A percentile compares a stretch with the other conserved stretches of the same genome.
These are phyloP conservation scores for Xylariaceae sp. DNA, from an alignment of 2,329 filamentous ascomycete species.

Conservation along the genomic window DNA sequence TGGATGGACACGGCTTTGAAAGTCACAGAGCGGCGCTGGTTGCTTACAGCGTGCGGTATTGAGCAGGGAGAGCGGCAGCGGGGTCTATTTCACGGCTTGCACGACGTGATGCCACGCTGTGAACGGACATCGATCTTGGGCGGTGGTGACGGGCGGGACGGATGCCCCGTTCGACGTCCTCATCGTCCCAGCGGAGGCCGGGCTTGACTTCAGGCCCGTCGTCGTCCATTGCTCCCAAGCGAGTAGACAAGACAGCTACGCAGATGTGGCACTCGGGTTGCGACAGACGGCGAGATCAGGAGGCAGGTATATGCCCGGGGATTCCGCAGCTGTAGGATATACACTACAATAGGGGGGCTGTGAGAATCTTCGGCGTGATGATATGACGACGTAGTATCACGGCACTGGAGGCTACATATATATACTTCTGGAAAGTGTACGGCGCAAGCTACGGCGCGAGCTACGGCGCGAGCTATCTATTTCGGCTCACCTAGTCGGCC, in stretches of 20 bases:
- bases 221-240: constrained; percentile 21
- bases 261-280: neutral
- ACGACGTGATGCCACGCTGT: constrained; percentile 37
- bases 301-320: neutral
- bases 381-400: neutral
- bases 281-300: neutral
- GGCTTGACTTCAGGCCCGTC: constrained; percentile 26
- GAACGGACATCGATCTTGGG: constrained; percentile 36
- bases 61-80: constrained; percentile 45
- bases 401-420: constrained; percentile 3
- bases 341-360: neutral
- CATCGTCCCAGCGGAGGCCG: constrained; percentile 37
- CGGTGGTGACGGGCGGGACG: constrained; percentile 25
- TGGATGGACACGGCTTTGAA: neutral
- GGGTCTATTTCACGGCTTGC: constrained; percentile 40
- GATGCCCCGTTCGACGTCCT: constrained; percentile 35
- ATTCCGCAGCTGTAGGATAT: neutral
- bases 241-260: neutral
- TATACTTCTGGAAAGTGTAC: neutral
- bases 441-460: neutral
- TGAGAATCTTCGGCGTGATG: neutral
- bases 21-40: neutral
- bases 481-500: neutral
- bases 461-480: neutral
- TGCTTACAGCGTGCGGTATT: constrained; percentile 51